A percentile compares a stretch with the other conserved stretches of the same genome.
phyloP scores from a whole-genome alignment of 768 basidiomycete genomes.

The Pleurotus tuoliensis region DNA sequence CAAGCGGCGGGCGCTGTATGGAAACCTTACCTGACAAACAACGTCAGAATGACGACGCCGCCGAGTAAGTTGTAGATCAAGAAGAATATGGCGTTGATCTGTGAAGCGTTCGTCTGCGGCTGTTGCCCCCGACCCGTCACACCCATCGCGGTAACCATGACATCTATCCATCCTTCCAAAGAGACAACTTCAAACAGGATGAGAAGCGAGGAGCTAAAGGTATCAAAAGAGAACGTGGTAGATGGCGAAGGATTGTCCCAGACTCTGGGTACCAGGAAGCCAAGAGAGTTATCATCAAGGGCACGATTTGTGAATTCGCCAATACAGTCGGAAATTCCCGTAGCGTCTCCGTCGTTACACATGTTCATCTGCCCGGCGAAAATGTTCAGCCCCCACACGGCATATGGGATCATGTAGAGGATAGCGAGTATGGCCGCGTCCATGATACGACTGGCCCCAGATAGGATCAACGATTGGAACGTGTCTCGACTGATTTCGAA shows the following conservation, averaged over 20 bases:
- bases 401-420: constrained; percentile 89
- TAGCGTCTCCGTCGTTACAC: constrained; percentile 69
- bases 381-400: constrained; percentile 92
- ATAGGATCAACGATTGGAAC: constrained; percentile 83
- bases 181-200: constrained; percentile 97
- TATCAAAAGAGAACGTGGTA: constrained; percentile 87
- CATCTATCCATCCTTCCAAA: constrained; percentile 95
- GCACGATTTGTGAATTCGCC: constrained; percentile 71
- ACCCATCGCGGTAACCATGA: constrained; percentile 76
- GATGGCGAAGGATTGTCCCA: constrained; percentile 86
- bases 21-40: constrained; percentile 76
- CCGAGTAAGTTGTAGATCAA: constrained; percentile 89
- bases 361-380: constrained; percentile 80
- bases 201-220: constrained; percentile 75
- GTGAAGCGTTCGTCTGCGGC: constrained; percentile 66
- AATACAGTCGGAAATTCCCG: constrained; percentile 61
- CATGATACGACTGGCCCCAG: constrained; percentile 78
- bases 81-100: constrained; percentile 88
- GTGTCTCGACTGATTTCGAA: constrained; percentile 84
- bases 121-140: constrained; percentile 70
- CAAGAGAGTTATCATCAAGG: constrained; percentile 49
- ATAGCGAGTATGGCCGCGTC: constrained; percentile 89
- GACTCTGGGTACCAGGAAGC: constrained; percentile 76
- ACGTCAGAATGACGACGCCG: constrained; percentile 82
- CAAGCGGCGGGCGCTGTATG: neutral